phyloP scores from a whole-genome alignment of 2,329 filamentous ascomycete genomes.

The Akanthomyces muscarius region DNA sequence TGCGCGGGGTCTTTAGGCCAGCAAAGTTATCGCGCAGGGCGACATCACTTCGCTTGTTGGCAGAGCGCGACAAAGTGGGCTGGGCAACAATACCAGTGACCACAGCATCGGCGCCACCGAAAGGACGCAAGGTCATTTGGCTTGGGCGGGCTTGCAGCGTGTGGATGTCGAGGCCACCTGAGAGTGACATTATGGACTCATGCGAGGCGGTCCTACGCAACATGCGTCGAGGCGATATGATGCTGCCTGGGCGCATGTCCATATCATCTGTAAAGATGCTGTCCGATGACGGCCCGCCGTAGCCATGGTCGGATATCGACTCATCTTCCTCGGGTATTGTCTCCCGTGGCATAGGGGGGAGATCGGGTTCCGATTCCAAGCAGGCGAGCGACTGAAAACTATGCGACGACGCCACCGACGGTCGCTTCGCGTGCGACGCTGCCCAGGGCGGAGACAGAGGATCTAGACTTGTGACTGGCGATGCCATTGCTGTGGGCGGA shows the following conservation, averaged over 20 bases:
- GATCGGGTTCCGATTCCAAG: constrained; percentile 31
- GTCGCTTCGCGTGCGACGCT: constrained; percentile 49
- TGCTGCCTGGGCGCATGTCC: constrained; percentile 12
- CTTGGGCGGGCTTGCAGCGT: constrained; percentile 71
- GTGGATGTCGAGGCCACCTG: constrained; percentile 86
- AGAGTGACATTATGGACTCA: constrained; percentile 83
- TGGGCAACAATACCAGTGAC: constrained; percentile 57
- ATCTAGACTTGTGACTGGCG: constrained; percentile 72
- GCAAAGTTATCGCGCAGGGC: constrained; percentile 55
- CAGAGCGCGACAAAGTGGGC: constrained; percentile 50
- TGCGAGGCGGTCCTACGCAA: constrained; percentile 71
- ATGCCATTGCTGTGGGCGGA: constrained; percentile 76
- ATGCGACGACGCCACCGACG: constrained; percentile 52
- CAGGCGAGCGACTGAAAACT: constrained; percentile 41
- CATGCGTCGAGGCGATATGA: constrained; percentile 26
- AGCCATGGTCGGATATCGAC: constrained; percentile 12
- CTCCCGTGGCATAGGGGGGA: constrained; percentile 20
- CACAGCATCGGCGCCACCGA: constrained; percentile 52
- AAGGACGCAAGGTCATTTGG: constrained; percentile 59
- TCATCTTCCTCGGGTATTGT: constrained; percentile 38
- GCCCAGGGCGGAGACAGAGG: constrained; percentile 61
- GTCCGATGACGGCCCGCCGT: constrained; percentile 21
- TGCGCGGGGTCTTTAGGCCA: constrained; percentile 33
- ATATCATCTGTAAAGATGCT: neutral
- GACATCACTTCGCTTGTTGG: constrained; percentile 47